Evolutionary conservation across 495 filamentous ascomycete species (phyloP), one percentile per base, ranked within the genome.

Genomic region (Talaromyces stipitatus): DNA sequence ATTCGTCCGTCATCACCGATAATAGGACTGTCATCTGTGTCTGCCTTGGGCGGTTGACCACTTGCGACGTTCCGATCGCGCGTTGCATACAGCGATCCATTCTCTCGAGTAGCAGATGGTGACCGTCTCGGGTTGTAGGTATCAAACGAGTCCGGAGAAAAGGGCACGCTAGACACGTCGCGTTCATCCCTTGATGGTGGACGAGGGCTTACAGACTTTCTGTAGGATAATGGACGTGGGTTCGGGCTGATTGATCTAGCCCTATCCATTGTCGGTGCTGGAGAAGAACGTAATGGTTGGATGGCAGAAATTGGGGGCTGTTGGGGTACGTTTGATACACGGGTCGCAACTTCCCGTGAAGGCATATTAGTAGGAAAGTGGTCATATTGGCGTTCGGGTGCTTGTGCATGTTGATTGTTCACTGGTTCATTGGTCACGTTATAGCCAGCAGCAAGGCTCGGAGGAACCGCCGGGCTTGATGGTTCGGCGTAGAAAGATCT

Each of bases 1-100:
- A 92, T 86, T 28, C 89, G 81, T 12, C 94, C 95, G 68, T 94
- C 85, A 56, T 88, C 84, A 0, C 86, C 89, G 55, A 90, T 86
- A 52, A 97, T 92, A 7, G 77, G 79, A 3, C 70, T 73, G 12
- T 71, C 66, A 20, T 62, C 51, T 16, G 69, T 55, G 55, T 73
- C 71, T 6, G 64, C 56, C 51, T 80, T 69, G 22, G 61, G 61
- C 30, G 73, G 70, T 18, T 69, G 50, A 9, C 68, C 63, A 12
- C 65, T 70, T 30, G 75, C 71, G 64, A 69, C 66, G 14, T 72
- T 70, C 55, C 76, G 69, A 11, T 72, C 64, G 2, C 72, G 76
- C 0, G 72, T 73, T 10, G 74, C 69, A 47, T 79, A 79, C n/a
- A 65, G 67, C 2, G 71, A 65, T 2, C 64, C 62, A 22, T 62